Conservation (phyloP, 345 rosid species). For the Populus simonii region DNA sequence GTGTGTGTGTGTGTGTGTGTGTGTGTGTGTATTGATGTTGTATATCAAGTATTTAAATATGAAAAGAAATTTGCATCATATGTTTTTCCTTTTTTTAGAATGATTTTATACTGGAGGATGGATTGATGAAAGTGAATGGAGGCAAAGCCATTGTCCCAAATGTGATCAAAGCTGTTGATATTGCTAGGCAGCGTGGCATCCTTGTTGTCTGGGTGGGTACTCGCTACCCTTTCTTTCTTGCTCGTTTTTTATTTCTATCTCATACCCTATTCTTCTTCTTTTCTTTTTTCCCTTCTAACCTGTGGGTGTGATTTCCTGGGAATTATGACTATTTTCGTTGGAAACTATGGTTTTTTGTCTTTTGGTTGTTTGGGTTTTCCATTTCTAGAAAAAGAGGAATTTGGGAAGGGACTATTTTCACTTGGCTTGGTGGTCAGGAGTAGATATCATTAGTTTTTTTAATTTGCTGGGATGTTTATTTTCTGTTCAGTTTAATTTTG, state of each 20-base stretch:
- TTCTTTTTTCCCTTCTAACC: not conserved
- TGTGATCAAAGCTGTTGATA: conserved; percentile 60
- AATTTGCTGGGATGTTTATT: not conserved
- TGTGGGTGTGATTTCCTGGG: conserved; percentile 13
- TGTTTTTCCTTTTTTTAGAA: conserved; percentile 37
- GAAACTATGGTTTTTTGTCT: not conserved
- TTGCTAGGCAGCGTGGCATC: conserved; percentile 71
- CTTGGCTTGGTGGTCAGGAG: not conserved
- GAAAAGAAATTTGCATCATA: not conserved
- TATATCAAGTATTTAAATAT: too few relatives aligned
- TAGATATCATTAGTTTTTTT: not conserved
- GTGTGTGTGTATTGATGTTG: not conserved
- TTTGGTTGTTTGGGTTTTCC: not conserved
- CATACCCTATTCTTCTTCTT: not conserved
- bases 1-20: not conserved
- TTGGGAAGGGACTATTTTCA: not conserved
- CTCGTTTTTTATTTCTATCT: not conserved
- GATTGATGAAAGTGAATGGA: conserved; percentile 50
- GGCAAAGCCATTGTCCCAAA: conserved; percentile 66
- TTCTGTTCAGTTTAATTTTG: too few relatives aligned
- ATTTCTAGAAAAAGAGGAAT: not conserved
- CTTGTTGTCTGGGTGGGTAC: conserved; percentile 66
- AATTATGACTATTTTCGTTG: not conserved
- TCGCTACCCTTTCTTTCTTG: too few relatives aligned
- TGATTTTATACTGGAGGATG: conserved; percentile 59